Percentiles rank a stretch among this genome's conserved stretches.
Conservation (phyloP, 2,329 filamentous ascomycete genomes). For the Phyllosticta citriasiana region DNA sequence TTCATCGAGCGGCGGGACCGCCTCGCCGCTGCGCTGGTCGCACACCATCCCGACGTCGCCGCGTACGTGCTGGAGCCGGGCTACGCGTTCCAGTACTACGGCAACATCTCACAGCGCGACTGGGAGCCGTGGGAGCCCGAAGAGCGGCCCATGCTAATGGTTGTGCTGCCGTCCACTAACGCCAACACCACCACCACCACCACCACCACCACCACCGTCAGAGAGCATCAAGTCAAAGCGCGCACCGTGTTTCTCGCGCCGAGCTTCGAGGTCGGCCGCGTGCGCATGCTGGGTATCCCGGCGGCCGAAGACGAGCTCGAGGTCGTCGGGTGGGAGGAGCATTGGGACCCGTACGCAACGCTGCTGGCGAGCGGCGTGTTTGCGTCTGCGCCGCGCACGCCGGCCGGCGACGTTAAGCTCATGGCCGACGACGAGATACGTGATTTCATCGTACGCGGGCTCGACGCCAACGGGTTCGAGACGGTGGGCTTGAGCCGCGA, state of each 20-base stretch:
- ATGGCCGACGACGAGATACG: constrained; percentile 58
- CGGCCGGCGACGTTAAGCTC: constrained; percentile 28
- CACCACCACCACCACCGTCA: constrained; percentile 21
- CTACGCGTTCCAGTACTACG: constrained; percentile 56
- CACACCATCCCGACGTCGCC: constrained; percentile 38
- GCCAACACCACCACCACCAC: constrained; percentile 25
- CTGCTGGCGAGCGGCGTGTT: constrained; percentile 35
- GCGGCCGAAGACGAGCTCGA: constrained; percentile 37
- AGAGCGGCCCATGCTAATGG: constrained; percentile 53
- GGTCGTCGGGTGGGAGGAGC: constrained; percentile 53
- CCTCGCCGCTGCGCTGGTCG: constrained; percentile 44
- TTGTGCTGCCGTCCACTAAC: constrained; percentile 39
- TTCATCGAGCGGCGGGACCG: constrained; percentile 46
- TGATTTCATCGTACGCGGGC: constrained; percentile 51
- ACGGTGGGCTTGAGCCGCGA: constrained; percentile 44
- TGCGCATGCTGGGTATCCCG: constrained; percentile 49
- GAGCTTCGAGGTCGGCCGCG: constrained; percentile 51
- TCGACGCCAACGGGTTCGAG: constrained; percentile 45
- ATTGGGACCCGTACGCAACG: constrained; percentile 53
- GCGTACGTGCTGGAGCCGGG: constrained; percentile 55
- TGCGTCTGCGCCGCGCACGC: constrained; percentile 18
- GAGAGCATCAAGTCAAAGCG: constrained; percentile 29
- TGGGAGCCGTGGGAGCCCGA: constrained; percentile 59
- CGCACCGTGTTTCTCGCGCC: constrained; percentile 51
- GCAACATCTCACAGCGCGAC: constrained; percentile 49